Evolutionary conservation across 2,329 filamentous ascomycete genomes (phyloP).

Genomic region (Aspergillus pseudotamarii): DNA sequence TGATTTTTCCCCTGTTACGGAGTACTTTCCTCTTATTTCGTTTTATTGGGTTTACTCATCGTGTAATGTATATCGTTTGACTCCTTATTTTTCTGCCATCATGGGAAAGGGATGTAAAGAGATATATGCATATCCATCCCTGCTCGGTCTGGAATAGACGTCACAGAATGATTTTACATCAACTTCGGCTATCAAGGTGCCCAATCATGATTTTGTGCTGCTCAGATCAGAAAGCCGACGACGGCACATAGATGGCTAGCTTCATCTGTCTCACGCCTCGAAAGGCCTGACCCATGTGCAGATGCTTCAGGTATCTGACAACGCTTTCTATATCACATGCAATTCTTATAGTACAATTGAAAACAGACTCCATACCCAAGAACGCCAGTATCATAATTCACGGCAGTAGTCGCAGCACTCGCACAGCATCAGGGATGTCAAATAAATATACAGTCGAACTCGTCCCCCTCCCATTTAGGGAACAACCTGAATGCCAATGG

Average conservation of each 20-base stretch:
- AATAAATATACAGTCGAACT: slow-evolving; percentile 14
- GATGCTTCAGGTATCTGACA: slow-evolving; percentile 21
- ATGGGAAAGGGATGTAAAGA: not conserved
- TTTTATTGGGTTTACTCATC: not conserved
- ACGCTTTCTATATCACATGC: slow-evolving; percentile 29
- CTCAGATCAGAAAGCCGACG: not conserved
- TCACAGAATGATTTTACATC: not conserved
- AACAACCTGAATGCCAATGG: slow-evolving; percentile 72
- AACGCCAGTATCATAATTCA: slow-evolving; percentile 30
- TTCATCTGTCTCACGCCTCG: not conserved
- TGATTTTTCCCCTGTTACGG: no score
- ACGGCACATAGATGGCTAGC: not conserved
- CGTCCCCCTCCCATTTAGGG: slow-evolving; percentile 47
- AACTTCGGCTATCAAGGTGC: not conserved
- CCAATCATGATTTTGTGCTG: not conserved
- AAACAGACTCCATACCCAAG: slow-evolving; percentile 23
- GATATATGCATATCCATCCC: not conserved
- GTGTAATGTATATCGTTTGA: not conserved
- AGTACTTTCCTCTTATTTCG: not conserved
- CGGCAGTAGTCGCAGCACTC: slow-evolving; percentile 15
- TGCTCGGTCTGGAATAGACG: not conserved
- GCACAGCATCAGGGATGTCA: slow-evolving; percentile 16
- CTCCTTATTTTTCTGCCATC: not conserved
- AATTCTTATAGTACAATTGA: slow-evolving; percentile 30
- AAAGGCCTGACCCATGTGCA: slow-evolving; percentile 1